Evolutionary conservation across 441 rosid genomes (phyloP), one percentile per base, ranked within the genome.

Genomic region (Theobroma grandiflorum): DNA sequence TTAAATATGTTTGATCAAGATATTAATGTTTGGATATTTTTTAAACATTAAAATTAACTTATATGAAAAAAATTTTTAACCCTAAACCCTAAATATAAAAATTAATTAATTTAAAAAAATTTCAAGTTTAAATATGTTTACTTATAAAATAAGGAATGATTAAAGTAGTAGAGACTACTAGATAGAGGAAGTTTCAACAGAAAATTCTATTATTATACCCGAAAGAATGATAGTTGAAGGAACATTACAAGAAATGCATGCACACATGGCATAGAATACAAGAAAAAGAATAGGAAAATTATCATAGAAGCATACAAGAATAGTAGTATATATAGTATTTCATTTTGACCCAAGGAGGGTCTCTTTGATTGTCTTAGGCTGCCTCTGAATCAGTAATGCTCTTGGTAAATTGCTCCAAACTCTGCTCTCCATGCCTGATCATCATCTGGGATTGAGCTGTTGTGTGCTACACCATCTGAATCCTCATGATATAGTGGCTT

Each of bases 391-490:
- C 77, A 90, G 86, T 85, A 87, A 81, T 89, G 98, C 50, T 92
- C 94, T 83, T 95, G 93, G 83, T 91, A 92, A 71, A 88, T 86
- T 35, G 94, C 89, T 84, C 94, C 92, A 84, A 90, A 92, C 84
- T 93, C 98, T 16, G 97, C 97, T 85, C 95, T 92, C 97, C 97
- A 94, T 20, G 94, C 91, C 78, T 89, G 92, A 78, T 93, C 94
- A 78, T 92, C 94, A 67, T 90, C 85, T 8, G 83, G 68, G 45
- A 59, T 73, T 8, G 81, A 72, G 65, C 50, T 86, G 82, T 71
- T 86, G 58, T 72, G 83, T 42, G 63, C 79, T 62, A 72, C 57
- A 16, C n/a, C n/a, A n/a, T 79, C 85, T 2, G 89, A 84, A 81
- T 89, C 88, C 50, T 89, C 90, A 58, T 77, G 80, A 49, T 91